phyloP scores from a whole-genome alignment of 2,329 filamentous ascomycete species.

The Chrysosporium queenslandicum region DNA sequence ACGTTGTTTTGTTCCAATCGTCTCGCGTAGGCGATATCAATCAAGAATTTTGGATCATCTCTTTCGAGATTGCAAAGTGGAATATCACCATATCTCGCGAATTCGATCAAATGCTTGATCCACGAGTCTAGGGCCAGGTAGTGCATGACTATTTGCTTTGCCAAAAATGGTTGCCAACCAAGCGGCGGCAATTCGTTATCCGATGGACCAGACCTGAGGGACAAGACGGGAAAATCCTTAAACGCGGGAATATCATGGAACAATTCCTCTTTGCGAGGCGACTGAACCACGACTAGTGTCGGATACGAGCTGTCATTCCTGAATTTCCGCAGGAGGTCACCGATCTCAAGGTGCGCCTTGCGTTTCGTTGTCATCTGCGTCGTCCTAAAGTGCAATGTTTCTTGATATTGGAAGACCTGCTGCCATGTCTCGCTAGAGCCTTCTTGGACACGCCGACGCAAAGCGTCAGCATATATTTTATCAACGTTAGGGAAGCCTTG shows the following conservation, averaged over 20 bases:
- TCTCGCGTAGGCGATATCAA: slow-evolving; percentile 89
- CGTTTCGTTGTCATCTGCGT: slow-evolving; percentile 80
- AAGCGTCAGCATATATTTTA: slow-evolving; percentile 72
- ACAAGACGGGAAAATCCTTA: slow-evolving; percentile 72
- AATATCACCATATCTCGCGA: slow-evolving; percentile 86
- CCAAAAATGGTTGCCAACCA: slow-evolving; percentile 85
- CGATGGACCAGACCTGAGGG: slow-evolving; percentile 67
- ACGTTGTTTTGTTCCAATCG: slow-evolving; percentile 84
- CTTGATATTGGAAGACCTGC: slow-evolving; percentile 75
- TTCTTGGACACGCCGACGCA: slow-evolving; percentile 51
- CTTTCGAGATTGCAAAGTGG: slow-evolving; percentile 91
- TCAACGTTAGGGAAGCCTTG: slow-evolving; percentile 84
- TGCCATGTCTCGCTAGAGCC: slow-evolving; percentile 63
- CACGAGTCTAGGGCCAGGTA: slow-evolving; percentile 90
- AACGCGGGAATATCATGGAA: slow-evolving; percentile 76
- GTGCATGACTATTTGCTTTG: slow-evolving; percentile 73
- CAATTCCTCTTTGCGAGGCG: slow-evolving; percentile 69
- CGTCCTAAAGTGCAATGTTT: slow-evolving; percentile 73
- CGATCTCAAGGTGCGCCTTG: slow-evolving; percentile 78
- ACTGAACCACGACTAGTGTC: slow-evolving; percentile 79
- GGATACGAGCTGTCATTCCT: slow-evolving; percentile 73
- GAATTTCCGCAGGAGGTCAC: slow-evolving; percentile 82
- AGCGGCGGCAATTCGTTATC: slow-evolving; percentile 84
- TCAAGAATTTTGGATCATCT: slow-evolving; percentile 87
- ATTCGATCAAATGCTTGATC: slow-evolving; percentile 76